Conservation (phyloP, 805 yeast species). For the Sporopachydermia lactativora region DNA sequence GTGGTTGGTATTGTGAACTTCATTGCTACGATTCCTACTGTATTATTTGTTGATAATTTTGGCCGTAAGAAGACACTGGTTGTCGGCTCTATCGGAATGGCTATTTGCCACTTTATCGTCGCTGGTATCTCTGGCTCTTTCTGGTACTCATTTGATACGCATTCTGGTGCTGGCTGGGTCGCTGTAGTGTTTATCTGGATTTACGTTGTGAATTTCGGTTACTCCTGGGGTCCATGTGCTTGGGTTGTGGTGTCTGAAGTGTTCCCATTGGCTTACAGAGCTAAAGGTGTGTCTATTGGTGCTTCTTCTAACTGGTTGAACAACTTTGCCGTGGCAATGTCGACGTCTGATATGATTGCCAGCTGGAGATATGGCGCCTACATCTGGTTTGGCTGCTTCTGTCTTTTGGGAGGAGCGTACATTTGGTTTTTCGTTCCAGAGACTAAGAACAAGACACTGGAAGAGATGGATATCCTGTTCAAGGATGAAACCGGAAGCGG, state of each 20-base stretch:
- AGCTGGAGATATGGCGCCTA: conserved; percentile 15
- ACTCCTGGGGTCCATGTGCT: conserved; percentile 20
- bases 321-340: conserved; percentile 17
- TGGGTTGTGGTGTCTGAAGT: conserved; percentile 14
- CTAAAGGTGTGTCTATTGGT: not conserved
- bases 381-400: conserved; percentile 17
- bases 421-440: conserved; percentile 26
- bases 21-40: conserved; percentile 39
- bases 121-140: conserved; percentile 29
- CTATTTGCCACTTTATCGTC: conserved; percentile 45
- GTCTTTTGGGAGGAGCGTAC: conserved; percentile 12
- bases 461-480: conserved; percentile 22
- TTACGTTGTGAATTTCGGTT: conserved; percentile 20
- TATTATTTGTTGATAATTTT: conserved; percentile 35
- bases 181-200: conserved; percentile 12
- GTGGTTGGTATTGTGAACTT: conserved; percentile 34
- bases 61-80: conserved; percentile 57
- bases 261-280: conserved; percentile 8
- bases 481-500: conserved; percentile 3
- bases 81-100: conserved; percentile 51
- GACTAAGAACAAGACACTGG: conserved; percentile 27
- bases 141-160: conserved; percentile 5
- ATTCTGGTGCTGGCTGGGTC: conserved; percentile 5
- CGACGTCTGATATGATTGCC: conserved; percentile 14
- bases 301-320: conserved; percentile 1